A percentile compares a stretch with the other conserved stretches of the same genome.
Evolutionary conservation across 2,329 filamentous ascomycete species (phyloP).

Genomic region (Plenodomus tracheiphilus): DNA sequence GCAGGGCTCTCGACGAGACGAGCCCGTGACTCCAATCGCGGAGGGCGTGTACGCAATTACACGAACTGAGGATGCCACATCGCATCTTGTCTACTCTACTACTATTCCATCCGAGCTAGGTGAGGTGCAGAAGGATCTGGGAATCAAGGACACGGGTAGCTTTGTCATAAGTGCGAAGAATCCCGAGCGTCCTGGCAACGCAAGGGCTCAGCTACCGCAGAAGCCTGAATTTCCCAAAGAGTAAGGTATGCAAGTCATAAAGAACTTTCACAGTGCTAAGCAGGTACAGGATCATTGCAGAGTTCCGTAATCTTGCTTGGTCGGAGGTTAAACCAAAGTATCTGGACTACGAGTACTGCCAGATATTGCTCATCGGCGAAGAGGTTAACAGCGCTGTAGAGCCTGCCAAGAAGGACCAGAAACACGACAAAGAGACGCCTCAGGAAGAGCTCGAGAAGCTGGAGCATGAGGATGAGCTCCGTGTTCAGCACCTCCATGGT

Average conservation of each 20-base stretch:
- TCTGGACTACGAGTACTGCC: slow-evolving; percentile 73
- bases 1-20: slow-evolving; percentile 66
- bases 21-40: slow-evolving; percentile 73
- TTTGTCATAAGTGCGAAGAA: slow-evolving; percentile 83
- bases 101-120: slow-evolving; percentile 72
- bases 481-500: slow-evolving; percentile 64
- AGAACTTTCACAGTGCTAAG: slow-evolving; percentile 4
- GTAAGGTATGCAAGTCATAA: slow-evolving; percentile 47
- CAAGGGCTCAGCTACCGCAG: slow-evolving; percentile 64
- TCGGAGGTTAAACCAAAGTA: slow-evolving; percentile 71
- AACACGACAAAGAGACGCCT: slow-evolving; percentile 62
- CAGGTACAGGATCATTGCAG: slow-evolving; percentile 62
- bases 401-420: slow-evolving; percentile 60
- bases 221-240: slow-evolving; percentile 71
- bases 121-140: slow-evolving; percentile 75
- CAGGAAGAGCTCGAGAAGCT: slow-evolving; percentile 74
- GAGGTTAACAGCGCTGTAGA: slow-evolving; percentile 61
- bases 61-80: slow-evolving; percentile 65
- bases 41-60: slow-evolving; percentile 87
- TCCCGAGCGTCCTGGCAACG: slow-evolving; percentile 68
- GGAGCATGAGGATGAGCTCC: slow-evolving; percentile 72
- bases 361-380: slow-evolving; percentile 79
- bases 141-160: slow-evolving; percentile 70
- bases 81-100: slow-evolving; percentile 78
- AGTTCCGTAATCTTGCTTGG: slow-evolving; percentile 76